Evolutionary conservation across 768 basidiomycete species (phyloP).

Genomic region (Lepiota venenata): DNA sequence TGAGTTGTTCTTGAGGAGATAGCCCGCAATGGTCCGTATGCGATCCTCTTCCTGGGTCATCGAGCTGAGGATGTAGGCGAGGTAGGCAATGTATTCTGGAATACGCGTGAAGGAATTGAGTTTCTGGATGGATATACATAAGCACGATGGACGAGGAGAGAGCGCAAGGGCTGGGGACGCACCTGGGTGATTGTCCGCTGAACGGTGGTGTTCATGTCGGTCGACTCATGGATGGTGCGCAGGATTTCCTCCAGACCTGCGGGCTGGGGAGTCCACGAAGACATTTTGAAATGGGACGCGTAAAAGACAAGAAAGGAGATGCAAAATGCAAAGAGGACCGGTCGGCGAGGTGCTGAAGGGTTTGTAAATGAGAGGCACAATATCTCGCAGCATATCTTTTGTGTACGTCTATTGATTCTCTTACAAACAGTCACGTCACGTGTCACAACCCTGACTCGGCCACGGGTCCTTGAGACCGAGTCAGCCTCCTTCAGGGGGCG

Average conservation of each 20-base stretch:
- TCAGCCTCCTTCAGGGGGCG: no score
- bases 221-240: constrained; percentile 88
- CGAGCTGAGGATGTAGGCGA: constrained; percentile 86
- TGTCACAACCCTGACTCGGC: neutral
- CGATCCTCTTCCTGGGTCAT: constrained; percentile 85
- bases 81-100: constrained; percentile 94
- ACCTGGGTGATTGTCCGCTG: constrained; percentile 87
- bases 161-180: constrained; percentile 18
- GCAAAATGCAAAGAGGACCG: constrained; percentile 18
- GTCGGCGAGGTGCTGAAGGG: constrained; percentile 18
- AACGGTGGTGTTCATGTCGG: constrained; percentile 67
- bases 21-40: constrained; percentile 93
- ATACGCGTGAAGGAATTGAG: constrained; percentile 82
- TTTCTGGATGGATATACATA: constrained; percentile 50
- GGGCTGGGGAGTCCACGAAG: constrained; percentile 82
- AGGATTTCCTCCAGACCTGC: constrained; percentile 90
- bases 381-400: constrained; percentile 25
- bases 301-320: constrained; percentile 20
- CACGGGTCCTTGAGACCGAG: no score
- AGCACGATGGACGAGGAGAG: constrained; percentile 14
- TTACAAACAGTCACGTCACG: constrained; percentile 14
- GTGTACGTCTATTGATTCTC: constrained; percentile 20
- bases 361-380: constrained; percentile 21
- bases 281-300: constrained; percentile 46
- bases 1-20: constrained; percentile 95